Conservation (phyloP, 306 rosid genomes). For the Vicia sativa region DNA sequence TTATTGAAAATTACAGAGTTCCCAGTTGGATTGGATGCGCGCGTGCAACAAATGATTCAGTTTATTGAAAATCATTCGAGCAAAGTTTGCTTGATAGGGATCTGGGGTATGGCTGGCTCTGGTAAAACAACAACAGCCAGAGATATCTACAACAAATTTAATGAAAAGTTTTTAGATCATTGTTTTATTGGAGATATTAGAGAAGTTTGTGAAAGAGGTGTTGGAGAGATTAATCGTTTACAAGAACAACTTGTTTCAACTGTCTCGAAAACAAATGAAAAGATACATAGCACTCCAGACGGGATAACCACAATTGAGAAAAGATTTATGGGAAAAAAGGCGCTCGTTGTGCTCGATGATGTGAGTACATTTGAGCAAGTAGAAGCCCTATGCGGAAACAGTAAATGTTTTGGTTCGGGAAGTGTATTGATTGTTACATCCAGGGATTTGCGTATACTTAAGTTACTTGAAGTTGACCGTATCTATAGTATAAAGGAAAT, state of each 20-base stretch:
- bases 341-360: conserved; percentile 20
- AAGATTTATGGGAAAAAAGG: not conserved
- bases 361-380: conserved; percentile 7
- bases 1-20: not conserved
- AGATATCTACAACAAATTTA: not conserved
- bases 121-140: not conserved
- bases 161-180: rapidly evolving
- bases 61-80: not conserved
- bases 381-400: not conserved
- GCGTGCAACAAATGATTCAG: not conserved
- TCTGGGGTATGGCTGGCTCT: conserved; percentile 30
- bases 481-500: not conserved
- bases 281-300: not conserved
- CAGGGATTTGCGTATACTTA: not conserved
- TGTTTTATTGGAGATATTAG: conserved; percentile 20
- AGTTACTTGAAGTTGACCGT: not conserved
- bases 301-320: conserved; percentile 13
- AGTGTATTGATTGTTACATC: conserved; percentile 32
- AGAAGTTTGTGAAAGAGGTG: conserved; percentile 5
- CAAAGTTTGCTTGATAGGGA: conserved; percentile 11
- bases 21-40: conserved; percentile 29
- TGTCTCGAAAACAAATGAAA: too few species aligned
- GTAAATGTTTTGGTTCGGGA: not conserved
- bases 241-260: not conserved
- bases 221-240: not conserved